These are phyloP conservation scores for Smallanthus sonchifolius DNA, from an alignment of 129 eudicot genomes.

Conservation along the genomic window DNA sequence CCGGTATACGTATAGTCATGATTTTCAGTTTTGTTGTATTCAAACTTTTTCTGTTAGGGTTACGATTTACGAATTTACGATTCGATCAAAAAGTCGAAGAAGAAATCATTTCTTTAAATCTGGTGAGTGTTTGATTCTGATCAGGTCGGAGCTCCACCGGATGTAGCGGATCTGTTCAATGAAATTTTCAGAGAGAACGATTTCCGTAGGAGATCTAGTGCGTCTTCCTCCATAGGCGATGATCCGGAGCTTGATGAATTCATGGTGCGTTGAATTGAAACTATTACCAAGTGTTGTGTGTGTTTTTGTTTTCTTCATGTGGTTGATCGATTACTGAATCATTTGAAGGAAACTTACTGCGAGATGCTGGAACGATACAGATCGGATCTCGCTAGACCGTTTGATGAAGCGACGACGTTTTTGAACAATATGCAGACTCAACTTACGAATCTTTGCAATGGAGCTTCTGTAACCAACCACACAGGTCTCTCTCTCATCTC, in stretches of 20 bases:
- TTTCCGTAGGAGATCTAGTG: constrained; percentile 16
- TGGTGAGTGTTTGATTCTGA: neutral
- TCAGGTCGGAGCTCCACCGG: constrained; percentile 57
- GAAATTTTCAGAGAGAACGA: constrained; percentile 38
- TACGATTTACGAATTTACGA: too few relatives aligned
- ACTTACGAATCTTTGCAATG: constrained; percentile 48
- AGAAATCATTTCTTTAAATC: too few relatives aligned
- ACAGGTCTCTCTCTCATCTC: constrained; percentile 24
- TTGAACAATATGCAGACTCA: constrained; percentile 48
- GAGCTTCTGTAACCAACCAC: constrained; percentile 29
- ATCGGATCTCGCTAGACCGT: constrained; percentile 53
- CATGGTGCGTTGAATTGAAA: constrained; percentile 27
- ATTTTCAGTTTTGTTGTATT: neutral
- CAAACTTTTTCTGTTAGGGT: too few relatives aligned
- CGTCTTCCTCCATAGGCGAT: constrained; percentile 37
- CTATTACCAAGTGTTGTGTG: too few relatives aligned
- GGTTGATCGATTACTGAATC: neutral
- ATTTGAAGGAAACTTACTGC: constrained; percentile 46
- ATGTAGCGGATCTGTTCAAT: constrained; percentile 39
- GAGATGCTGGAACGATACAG: constrained; percentile 46
- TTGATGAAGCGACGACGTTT: constrained; percentile 52
- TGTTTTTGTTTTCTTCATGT: neutral
- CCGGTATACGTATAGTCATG: neutral
- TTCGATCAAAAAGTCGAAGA: too few relatives aligned
- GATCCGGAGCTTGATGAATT: constrained; percentile 69